phyloP scores from a whole-genome alignment of 1,139 yeast genomes.

The Blastobotrys elegans region DNA sequence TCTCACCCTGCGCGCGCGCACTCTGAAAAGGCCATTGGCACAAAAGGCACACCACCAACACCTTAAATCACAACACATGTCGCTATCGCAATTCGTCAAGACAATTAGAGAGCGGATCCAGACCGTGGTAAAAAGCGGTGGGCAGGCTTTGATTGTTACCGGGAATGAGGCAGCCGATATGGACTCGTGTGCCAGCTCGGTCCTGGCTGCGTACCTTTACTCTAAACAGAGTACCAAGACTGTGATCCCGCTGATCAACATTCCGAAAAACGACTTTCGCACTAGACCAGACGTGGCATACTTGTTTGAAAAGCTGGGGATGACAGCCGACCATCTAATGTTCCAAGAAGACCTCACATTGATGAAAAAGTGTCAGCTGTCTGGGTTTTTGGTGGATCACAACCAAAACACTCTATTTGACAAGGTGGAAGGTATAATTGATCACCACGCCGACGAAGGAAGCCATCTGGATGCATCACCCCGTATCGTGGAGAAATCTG shows the following conservation, averaged over 20 bases:
- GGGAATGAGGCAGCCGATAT: constrained; percentile 83
- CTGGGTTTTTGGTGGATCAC: constrained; percentile 69
- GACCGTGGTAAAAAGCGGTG: background rate
- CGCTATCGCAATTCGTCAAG: constrained; percentile 10
- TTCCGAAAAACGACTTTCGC: constrained; percentile 57
- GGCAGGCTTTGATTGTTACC: constrained; percentile 46
- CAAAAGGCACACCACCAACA: background rate
- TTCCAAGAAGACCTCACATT: constrained; percentile 58
- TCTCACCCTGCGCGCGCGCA: background rate
- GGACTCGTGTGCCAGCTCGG: constrained; percentile 78
- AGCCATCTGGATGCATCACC: constrained; percentile 47
- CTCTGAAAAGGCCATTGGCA: background rate
- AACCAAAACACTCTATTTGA: constrained; percentile 59
- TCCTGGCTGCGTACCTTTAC: constrained; percentile 60
- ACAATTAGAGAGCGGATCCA: background rate
- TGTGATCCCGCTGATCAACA: constrained; percentile 66
- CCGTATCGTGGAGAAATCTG: constrained; percentile 54
- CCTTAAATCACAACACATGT: background rate
- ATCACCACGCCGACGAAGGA: constrained; percentile 79
- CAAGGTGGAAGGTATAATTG: constrained; percentile 60
- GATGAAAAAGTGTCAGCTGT: background rate
- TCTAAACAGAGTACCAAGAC: constrained; percentile 25
- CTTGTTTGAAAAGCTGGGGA: constrained; percentile 46
- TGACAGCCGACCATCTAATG: constrained; percentile 48
- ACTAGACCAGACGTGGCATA: constrained; percentile 67